phyloP scores from a whole-genome alignment of 2,329 filamentous ascomycete species.

The Akanthomyces dipterigenus region DNA sequence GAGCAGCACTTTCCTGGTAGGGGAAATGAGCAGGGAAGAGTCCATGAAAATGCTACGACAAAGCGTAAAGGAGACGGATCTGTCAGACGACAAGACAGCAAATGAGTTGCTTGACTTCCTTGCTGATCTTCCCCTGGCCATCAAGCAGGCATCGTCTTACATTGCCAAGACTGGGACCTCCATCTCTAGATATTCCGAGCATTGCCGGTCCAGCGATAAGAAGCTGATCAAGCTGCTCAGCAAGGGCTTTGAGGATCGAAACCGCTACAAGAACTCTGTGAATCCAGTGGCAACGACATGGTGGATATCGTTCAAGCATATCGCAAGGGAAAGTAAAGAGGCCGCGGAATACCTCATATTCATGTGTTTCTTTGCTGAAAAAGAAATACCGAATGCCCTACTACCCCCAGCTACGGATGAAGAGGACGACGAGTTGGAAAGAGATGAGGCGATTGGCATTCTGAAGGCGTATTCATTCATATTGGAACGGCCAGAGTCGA shows the following conservation, averaged over 20 bases:
- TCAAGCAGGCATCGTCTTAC: constrained; percentile 29
- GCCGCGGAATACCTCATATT: constrained; percentile 24
- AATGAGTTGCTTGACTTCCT: constrained; percentile 24
- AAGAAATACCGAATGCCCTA: constrained; percentile 23
- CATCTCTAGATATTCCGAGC: constrained; percentile 20
- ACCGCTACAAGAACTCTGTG: constrained; percentile 18
- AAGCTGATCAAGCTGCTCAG: constrained; percentile 21
- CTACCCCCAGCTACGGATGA: constrained; percentile 15
- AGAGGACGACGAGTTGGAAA: constrained; percentile 4
- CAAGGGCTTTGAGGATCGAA: constrained; percentile 23
- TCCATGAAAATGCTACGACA: constrained; percentile 18
- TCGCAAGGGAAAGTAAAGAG: constrained; percentile 18
- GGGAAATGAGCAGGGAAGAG: constrained; percentile 18
- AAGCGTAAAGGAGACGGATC: constrained; percentile 16
- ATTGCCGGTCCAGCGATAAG: constrained; percentile 18
- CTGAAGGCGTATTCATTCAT: constrained; percentile 27
- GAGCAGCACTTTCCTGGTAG: constrained; percentile 16
- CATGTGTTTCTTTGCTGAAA: constrained; percentile 23
- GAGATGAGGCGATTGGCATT: constrained; percentile 19
- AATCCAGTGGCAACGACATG: constrained; percentile 28
- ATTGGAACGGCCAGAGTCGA: constrained; percentile 14
- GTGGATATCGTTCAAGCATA: constrained; percentile 28
- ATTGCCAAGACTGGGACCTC: constrained; percentile 24
- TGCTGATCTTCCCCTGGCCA: constrained; percentile 27
- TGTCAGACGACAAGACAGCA: constrained; percentile 15